Evolutionary conservation across 371 early-diverging fungal species (phyloP).

Genomic region (Rhizopus stolonifer): DNA sequence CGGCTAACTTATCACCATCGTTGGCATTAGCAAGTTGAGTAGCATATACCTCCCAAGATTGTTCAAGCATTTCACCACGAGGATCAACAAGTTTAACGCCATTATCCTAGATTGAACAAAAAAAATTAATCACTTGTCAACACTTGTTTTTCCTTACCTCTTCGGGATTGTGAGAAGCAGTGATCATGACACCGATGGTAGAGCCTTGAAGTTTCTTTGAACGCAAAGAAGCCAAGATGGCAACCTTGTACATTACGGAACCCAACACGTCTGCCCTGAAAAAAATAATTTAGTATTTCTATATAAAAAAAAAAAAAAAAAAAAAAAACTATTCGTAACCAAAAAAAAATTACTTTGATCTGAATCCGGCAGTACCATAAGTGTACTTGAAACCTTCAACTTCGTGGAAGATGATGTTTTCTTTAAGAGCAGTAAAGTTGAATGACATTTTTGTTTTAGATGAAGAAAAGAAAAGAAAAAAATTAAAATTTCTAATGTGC

Average conservation of each 20-base stretch:
- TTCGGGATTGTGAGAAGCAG: constrained; percentile 98
- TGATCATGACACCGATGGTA: constrained; percentile 98
- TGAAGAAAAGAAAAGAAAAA: no score
- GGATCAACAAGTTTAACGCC: constrained; percentile 99
- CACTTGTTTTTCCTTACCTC: no score
- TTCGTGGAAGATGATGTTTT: constrained; percentile 37
- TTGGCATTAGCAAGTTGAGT: constrained; percentile 91
- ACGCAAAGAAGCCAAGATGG: constrained; percentile 89
- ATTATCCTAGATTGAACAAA: constrained; percentile 95
- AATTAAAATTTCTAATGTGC: no score
- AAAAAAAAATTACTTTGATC: constrained; percentile 69
- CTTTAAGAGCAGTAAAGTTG: constrained; percentile 31
- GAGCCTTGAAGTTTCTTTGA: constrained; percentile 85
- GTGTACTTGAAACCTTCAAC: constrained; percentile 52
- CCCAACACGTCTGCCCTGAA: constrained; percentile 77
- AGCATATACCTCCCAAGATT: constrained; percentile 95
- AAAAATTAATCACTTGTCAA: no score
- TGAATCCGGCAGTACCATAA: constrained; percentile 98
- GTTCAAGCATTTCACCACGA: constrained; percentile 97
- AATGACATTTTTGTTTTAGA: constrained; percentile 22
- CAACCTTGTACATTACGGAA: constrained; percentile 94
- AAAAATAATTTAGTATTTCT: background rate
- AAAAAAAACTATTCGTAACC: no score
- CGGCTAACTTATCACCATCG: constrained; percentile 67
- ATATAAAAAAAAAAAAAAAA: no score